Conservation (phyloP, 805 yeast genomes). For the Allodekkera sacchari region DNA sequence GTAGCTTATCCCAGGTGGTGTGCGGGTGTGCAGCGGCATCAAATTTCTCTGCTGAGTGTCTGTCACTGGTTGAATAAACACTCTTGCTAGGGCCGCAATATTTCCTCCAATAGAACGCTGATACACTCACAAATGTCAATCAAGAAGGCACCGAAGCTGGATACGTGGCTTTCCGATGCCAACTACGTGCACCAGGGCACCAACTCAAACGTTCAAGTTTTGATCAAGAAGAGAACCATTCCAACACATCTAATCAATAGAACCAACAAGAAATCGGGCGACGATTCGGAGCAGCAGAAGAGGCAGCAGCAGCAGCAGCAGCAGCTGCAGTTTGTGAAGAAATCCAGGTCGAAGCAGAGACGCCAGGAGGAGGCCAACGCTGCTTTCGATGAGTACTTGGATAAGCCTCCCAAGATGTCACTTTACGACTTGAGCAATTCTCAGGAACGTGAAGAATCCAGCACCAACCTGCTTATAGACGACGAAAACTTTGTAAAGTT, state of each 20-base stretch:
- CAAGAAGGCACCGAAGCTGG: no score
- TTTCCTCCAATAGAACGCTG: no score
- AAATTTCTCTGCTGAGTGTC: no score
- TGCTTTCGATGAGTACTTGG: constrained; percentile 16
- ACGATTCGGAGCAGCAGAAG: constrained; percentile 13
- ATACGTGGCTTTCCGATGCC: no score
- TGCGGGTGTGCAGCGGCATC: no score
- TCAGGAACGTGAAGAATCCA: constrained; percentile 31
- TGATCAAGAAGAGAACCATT: constrained; percentile 38
- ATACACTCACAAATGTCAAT: no score
- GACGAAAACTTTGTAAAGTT: constrained; percentile 27
- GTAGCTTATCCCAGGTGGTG: no score
- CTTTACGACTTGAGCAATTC: constrained; percentile 38
- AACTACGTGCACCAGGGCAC: no score
- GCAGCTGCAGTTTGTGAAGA: constrained; percentile 16
- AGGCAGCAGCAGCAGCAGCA: constrained; percentile 17
- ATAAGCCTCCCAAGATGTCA: constrained; percentile 43
- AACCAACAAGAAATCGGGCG: constrained; percentile 23
- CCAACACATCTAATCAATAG: constrained; percentile 42
- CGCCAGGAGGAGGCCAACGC: constrained; percentile 10
- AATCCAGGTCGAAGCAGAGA: constrained; percentile 9
- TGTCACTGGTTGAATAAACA: no score
- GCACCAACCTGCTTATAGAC: constrained; percentile 24
- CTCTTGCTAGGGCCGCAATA: no score
- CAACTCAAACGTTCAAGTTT: no score